Percentiles rank a stretch among this genome's conserved stretches.
phyloP scores from a whole-genome alignment of 257 asterid genomes.

The Knoxia roxburghii region DNA sequence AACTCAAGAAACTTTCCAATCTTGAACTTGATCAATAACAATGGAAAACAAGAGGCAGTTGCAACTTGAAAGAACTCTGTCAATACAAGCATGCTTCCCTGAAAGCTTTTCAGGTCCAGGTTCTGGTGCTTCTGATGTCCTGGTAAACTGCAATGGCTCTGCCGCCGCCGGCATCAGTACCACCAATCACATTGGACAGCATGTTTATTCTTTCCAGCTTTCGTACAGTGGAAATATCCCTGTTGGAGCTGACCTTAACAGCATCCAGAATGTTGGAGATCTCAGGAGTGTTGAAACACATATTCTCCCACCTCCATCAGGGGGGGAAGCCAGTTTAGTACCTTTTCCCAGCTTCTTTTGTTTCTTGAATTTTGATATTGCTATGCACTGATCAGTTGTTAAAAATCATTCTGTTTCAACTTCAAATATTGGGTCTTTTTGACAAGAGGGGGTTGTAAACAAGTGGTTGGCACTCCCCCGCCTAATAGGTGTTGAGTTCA shows the following conservation, averaged over 20 bases:
- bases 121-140: constrained; percentile 13
- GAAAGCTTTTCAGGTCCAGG: constrained; percentile 19
- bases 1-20: no score
- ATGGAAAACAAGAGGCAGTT: constrained; percentile 11
- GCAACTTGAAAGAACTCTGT: constrained; percentile 24
- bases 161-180: background rate
- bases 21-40: background rate
- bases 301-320: background rate
- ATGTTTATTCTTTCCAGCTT: constrained; percentile 14
- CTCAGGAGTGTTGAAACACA: background rate
- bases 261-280: constrained; percentile 6
- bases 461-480: no score
- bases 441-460: no score
- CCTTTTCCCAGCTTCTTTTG: background rate
- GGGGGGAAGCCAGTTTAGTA: constrained; percentile 9
- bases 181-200: background rate
- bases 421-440: no score
- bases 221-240: background rate
- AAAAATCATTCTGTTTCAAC: background rate
- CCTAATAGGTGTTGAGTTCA: no score
- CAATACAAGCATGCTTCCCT: constrained; percentile 28
- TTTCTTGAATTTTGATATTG: background rate
- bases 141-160: constrained; percentile 5
- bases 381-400: background rate
- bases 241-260: background rate